Evolutionary conservation across 805 yeast species (phyloP).

Genomic region (Scheffersomyces coipomensis): DNA sequence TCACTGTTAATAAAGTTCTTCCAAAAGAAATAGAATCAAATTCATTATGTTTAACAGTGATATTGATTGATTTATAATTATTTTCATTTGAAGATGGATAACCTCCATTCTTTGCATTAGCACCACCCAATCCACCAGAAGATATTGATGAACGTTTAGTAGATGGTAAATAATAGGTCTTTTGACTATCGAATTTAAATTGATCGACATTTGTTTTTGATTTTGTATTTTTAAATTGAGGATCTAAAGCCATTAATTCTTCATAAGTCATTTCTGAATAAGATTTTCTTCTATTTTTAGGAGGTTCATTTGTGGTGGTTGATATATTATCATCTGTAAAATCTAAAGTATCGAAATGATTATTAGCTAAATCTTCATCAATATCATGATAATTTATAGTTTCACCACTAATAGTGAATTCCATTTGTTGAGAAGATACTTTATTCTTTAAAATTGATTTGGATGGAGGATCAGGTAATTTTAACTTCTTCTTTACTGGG

Average conservation of each 20-base stretch:
- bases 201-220: slow-evolving; percentile 39
- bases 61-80: slow-evolving; percentile 37
- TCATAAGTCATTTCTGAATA: slow-evolving; percentile 53
- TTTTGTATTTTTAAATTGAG: slow-evolving; percentile 42
- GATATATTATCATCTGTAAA: slow-evolving; percentile 1
- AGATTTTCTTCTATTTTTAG: slow-evolving; percentile 36
- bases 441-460: slow-evolving; percentile 41
- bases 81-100: slow-evolving; percentile 34
- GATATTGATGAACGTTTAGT: slow-evolving; percentile 8
- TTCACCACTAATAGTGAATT: slow-evolving; percentile 9
- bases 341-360: background rate
- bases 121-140: slow-evolving; percentile 4
- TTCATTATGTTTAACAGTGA: slow-evolving; percentile 44
- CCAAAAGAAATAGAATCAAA: slow-evolving; percentile 20
- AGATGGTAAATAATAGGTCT: slow-evolving; percentile 23
- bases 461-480: slow-evolving; percentile 29
- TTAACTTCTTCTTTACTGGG: slow-evolving; percentile 7
- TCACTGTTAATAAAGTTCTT: slow-evolving; percentile 35
- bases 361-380: slow-evolving; percentile 2
- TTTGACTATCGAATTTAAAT: slow-evolving; percentile 44
- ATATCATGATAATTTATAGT: slow-evolving; percentile 18
- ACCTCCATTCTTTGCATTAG: slow-evolving; percentile 6
- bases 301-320: background rate
- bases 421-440: slow-evolving; percentile 25
- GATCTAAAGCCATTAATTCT: slow-evolving; percentile 53